Evolutionary conservation across 1,139 yeast genomes (phyloP).

Genomic region (Arxiozyma slooffiae): DNA sequence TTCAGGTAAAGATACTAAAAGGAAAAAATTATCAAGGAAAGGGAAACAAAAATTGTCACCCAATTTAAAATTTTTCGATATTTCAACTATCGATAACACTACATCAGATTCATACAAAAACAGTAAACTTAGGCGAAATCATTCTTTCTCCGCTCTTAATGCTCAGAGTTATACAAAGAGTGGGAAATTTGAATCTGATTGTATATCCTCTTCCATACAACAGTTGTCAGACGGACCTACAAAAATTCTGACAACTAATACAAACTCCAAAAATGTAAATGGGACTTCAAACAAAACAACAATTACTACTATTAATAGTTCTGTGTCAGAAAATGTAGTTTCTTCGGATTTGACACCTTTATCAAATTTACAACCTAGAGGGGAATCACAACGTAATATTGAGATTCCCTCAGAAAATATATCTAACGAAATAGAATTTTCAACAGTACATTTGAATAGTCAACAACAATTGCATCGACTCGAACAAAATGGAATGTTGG

Average conservation of each 20-base stretch:
- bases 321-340: not conserved
- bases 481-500: slow-evolving; percentile 32
- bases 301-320: not conserved
- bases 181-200: not conserved
- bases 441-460: slow-evolving; percentile 62
- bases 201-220: too few relatives aligned
- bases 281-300: not conserved
- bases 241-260: too few relatives aligned
- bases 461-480: slow-evolving; percentile 32
- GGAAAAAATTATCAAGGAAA: not conserved
- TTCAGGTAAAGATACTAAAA: not conserved
- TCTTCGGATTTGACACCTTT: too few relatives aligned
- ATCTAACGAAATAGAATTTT: slow-evolving; percentile 60
- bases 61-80: too few relatives aligned
- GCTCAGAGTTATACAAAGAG: slow-evolving; percentile 50
- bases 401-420: not conserved
- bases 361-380: too few relatives aligned
- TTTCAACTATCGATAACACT: not conserved
- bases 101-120: not conserved
- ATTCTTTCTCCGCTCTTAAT: slow-evolving; percentile 71
- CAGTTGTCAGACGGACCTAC: too few relatives aligned
- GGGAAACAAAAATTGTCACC: too few relatives aligned
- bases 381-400: too few relatives aligned
- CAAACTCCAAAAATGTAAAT: too few relatives aligned
- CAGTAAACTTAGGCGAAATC: not conserved